Percentiles rank a stretch among this genome's conserved stretches.
Conservation (phyloP, 2,329 filamentous ascomycete genomes). For the Hymenoscyphus repandus region DNA sequence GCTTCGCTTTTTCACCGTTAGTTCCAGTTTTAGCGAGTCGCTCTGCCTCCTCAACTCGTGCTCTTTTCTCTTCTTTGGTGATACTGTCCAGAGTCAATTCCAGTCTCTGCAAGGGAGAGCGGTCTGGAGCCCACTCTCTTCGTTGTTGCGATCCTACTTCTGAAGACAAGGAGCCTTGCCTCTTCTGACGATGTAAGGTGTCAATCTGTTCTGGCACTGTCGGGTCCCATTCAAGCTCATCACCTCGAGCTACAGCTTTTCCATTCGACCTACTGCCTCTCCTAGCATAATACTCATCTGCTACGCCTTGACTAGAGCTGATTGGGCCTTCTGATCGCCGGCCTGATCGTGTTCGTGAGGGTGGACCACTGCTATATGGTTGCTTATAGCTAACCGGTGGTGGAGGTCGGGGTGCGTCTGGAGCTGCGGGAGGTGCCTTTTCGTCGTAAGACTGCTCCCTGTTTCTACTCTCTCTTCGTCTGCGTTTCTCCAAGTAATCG, state of each 20-base stretch:
- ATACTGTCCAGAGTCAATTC: slow-evolving; percentile 88
- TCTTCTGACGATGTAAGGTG: slow-evolving; percentile 13
- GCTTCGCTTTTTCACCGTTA: slow-evolving; percentile 20
- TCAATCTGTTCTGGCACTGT: slow-evolving; percentile 17
- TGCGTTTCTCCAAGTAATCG: slow-evolving; percentile 40
- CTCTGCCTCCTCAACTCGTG: slow-evolving; percentile 78
- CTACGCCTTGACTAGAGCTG: slow-evolving; percentile 14
- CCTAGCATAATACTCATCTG: slow-evolving; percentile 20
- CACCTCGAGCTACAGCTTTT: slow-evolving; percentile 14
- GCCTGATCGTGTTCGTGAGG: slow-evolving; percentile 27
- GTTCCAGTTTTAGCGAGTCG: slow-evolving; percentile 45
- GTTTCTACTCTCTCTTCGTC: slow-evolving; percentile 38
- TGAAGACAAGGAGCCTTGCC: slow-evolving; percentile 34
- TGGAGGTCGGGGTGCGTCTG: slow-evolving; percentile 53
- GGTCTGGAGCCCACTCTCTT: slow-evolving; percentile 67
- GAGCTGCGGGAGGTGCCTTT: slow-evolving; percentile 43
- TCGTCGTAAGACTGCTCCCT: slow-evolving; percentile 37
- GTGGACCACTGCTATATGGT: slow-evolving; percentile 35
- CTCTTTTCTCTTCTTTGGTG: slow-evolving; percentile 92
- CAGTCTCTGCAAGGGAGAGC: slow-evolving; percentile 88
- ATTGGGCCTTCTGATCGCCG: slow-evolving; percentile 27
- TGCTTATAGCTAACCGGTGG: slow-evolving; percentile 54
- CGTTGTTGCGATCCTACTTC: slow-evolving; percentile 33
- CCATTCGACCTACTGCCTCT: slow-evolving; percentile 18
- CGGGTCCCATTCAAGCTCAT: slow-evolving; percentile 12